These are phyloP conservation scores for Dryas alaskensis DNA, from an alignment of 306 rosid genomes.

Conservation along the genomic window DNA sequence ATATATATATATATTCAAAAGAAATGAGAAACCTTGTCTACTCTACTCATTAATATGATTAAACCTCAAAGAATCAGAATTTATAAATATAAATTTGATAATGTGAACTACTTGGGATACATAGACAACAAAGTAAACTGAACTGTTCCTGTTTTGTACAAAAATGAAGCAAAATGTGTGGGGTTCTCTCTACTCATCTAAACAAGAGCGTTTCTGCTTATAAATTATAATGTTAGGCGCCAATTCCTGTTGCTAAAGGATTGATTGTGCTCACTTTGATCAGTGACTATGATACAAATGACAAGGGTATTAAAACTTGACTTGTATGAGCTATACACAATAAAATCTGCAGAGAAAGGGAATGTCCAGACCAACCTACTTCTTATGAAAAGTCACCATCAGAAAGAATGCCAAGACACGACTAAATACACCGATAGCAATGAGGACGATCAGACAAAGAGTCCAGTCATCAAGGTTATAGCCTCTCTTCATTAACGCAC, in stretches of 20 bases:
- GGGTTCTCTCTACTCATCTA: neutral
- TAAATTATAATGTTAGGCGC: conserved; percentile 13
- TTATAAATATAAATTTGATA: neutral
- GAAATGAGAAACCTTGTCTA: too few species aligned
- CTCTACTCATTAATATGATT: neutral
- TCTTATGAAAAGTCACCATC: conserved; percentile 39
- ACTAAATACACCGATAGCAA: conserved; percentile 42
- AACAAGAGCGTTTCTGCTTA: neutral
- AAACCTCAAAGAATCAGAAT: neutral
- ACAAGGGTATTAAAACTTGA: neutral
- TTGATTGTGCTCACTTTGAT: neutral
- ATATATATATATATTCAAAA: too few species aligned
- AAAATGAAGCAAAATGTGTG: neutral
- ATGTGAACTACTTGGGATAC: neutral
- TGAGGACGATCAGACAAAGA: conserved; percentile 46
- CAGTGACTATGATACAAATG: conserved; percentile 9
- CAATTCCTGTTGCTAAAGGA: conserved; percentile 23
- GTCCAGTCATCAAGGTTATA: conserved; percentile 61
- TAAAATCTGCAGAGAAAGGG: neutral
- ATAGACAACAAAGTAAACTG: neutral
- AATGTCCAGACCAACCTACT: conserved; percentile 27
- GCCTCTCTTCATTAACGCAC: conserved; percentile 44
- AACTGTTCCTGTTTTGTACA: conserved; percentile 4
- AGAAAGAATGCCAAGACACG: conserved; percentile 49
- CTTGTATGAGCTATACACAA: conserved; percentile 2